Percentiles rank a stretch among this genome's conserved stretches.
phyloP scores from a whole-genome alignment of 345 rosid genomes.

The Dipteronia dyeriana region DNA sequence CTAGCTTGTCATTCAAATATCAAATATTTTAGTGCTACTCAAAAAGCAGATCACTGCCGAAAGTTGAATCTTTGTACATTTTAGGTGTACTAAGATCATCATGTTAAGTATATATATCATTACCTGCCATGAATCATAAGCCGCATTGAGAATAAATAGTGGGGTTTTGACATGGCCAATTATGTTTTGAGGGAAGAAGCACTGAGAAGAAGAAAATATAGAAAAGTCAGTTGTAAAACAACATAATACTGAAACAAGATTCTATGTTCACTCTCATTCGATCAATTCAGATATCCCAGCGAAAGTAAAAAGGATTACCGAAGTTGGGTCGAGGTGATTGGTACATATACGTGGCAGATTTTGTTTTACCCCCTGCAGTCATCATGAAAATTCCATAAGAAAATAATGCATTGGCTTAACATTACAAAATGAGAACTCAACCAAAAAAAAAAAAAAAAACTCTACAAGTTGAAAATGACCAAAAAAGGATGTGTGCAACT shows the following conservation, averaged over 20 bases:
- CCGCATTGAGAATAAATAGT: slow-evolving; percentile 79
- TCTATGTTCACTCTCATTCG: background rate
- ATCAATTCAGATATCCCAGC: background rate
- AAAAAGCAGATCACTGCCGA: background rate
- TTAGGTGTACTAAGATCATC: background rate
- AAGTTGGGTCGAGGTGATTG: slow-evolving; percentile 82
- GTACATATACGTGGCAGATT: slow-evolving; percentile 76
- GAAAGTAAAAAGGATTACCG: slow-evolving; percentile 41
- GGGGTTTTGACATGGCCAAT: slow-evolving; percentile 77
- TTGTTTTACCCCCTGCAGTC: slow-evolving; percentile 51
- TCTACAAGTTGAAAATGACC: background rate
- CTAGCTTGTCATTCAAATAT: background rate
- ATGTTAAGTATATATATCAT: slow-evolving; percentile 11
- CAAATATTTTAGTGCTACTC: background rate
- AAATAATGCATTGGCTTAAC: background rate
- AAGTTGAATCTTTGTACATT: background rate
- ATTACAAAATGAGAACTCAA: background rate
- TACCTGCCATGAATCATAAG: slow-evolving; percentile 99
- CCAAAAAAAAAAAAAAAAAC: background rate
- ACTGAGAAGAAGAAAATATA: slow-evolving; percentile 41
- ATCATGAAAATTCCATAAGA: slow-evolving; percentile 14
- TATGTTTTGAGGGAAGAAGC: slow-evolving; percentile 97
- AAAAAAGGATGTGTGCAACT: background rate
- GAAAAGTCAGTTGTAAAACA: slow-evolving; percentile 12
- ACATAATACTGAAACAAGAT: background rate